These are phyloP conservation scores for Botrytis deweyae DNA, from an alignment of 2,329 filamentous ascomycete species.

Conservation along the genomic window DNA sequence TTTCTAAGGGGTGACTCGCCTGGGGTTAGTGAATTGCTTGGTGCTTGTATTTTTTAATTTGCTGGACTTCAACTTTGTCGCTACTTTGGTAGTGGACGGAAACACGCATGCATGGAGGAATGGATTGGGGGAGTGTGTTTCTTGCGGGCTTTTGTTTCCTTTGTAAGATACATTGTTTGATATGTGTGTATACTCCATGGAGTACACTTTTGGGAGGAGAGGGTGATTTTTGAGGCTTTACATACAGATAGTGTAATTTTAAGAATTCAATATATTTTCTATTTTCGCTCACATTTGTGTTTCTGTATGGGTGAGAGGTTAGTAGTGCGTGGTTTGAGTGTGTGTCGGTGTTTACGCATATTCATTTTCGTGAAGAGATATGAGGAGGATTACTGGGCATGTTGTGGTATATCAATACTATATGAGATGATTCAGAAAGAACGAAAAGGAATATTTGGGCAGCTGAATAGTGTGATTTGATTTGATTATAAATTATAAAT, in stretches of 20 bases:
- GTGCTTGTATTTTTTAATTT: slow-evolving; percentile 5
- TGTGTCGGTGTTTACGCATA: not conserved
- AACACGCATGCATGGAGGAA: not conserved
- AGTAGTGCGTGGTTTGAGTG: not conserved
- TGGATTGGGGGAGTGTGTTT: not conserved
- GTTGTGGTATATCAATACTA: not conserved
- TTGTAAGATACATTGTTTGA: slow-evolving; percentile 3
- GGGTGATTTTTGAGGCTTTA: not conserved
- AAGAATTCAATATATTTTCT: not conserved
- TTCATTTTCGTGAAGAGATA: not conserved
- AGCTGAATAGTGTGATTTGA: not conserved
- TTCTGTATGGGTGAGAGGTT: not conserved
- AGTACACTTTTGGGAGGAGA: not conserved
- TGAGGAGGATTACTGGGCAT: not conserved
- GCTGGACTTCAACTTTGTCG: not conserved
- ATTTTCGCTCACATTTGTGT: not conserved
- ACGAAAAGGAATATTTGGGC: not conserved
- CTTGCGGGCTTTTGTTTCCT: slow-evolving; percentile 2
- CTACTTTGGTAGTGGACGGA: not conserved
- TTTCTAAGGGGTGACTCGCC: not conserved
- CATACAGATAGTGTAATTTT: slow-evolving; percentile 8
- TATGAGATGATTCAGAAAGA: not conserved
- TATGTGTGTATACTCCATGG: not conserved
- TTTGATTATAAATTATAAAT: not conserved
- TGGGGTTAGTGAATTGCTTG: not conserved